phyloP scores from a whole-genome alignment of 2,329 filamentous ascomycete genomes.

The Pseudogymnoascus pannorum region DNA sequence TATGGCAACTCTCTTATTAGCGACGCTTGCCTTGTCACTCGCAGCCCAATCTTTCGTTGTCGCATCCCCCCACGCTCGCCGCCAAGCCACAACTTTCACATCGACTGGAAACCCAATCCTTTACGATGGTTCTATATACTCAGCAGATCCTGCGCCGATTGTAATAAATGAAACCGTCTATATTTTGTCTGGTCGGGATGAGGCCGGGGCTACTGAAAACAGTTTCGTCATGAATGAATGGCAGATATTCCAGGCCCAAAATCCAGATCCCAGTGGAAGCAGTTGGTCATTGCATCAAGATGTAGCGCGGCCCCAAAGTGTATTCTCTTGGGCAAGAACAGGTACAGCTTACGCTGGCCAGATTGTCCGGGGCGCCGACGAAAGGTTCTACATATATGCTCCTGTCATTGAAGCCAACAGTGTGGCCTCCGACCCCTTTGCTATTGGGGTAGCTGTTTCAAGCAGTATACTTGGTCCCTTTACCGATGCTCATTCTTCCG shows the following conservation, averaged over 20 bases:
- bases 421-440: constrained; percentile 29
- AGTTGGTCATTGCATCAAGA: constrained; percentile 30
- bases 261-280: constrained; percentile 27
- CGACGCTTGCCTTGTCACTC: not conserved
- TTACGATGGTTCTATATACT: constrained; percentile 32
- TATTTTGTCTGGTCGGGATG: constrained; percentile 32
- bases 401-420: constrained; percentile 28
- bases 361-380: constrained; percentile 29
- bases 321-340: constrained; percentile 31
- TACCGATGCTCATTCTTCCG: constrained; percentile 29
- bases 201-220: constrained; percentile 26
- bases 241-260: constrained; percentile 29
- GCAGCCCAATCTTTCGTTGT: not conserved
- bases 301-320: constrained; percentile 26
- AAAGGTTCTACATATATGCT: constrained; percentile 33
- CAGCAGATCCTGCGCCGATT: constrained; percentile 34
- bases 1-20: not conserved
- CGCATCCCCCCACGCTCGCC: constrained; percentile 9
- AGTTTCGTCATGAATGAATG: constrained; percentile 33
- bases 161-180: constrained; percentile 32
- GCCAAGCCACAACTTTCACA: constrained; percentile 20
- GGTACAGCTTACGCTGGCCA: constrained; percentile 33
- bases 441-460: constrained; percentile 33
- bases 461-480: constrained; percentile 31
- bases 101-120: constrained; percentile 33